phyloP scores from a whole-genome alignment of 176 grass and related monocot genomes.

The Rhipidocladum racemiflorum region DNA sequence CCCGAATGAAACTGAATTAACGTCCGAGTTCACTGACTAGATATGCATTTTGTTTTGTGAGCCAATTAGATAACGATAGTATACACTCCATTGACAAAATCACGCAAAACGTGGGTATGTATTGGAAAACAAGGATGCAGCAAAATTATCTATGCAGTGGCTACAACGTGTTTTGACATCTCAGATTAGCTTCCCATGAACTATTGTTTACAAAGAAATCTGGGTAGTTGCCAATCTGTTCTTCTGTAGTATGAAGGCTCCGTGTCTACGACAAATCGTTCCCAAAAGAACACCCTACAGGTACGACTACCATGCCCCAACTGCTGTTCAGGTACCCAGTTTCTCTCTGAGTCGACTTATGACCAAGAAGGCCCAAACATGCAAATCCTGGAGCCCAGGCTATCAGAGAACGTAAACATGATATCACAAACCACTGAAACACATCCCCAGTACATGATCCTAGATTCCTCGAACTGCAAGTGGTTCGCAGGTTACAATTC shows the following conservation, averaged over 20 bases:
- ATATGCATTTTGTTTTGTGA: neutral
- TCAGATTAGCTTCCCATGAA: neutral
- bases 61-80: neutral
- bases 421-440: neutral
- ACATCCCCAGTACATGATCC: neutral
- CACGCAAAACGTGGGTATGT: neutral
- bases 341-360: neutral
- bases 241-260: neutral
- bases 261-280: neutral
- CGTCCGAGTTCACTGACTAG: neutral
- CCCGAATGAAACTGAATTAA: neutral
- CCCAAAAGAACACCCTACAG: neutral
- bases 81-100: neutral
- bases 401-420: conserved; percentile 13
- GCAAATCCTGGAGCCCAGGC: conserved; percentile 8
- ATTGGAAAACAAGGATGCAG: neutral
- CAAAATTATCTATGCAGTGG: neutral
- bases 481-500: neutral
- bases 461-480: neutral
- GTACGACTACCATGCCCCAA: neutral
- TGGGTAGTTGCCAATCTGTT: neutral
- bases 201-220: neutral
- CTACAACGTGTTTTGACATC: neutral
- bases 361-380: neutral
- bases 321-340: neutral